Conservation (phyloP, 352 stramenopile species). For the Globisporangium splendens region DNA sequence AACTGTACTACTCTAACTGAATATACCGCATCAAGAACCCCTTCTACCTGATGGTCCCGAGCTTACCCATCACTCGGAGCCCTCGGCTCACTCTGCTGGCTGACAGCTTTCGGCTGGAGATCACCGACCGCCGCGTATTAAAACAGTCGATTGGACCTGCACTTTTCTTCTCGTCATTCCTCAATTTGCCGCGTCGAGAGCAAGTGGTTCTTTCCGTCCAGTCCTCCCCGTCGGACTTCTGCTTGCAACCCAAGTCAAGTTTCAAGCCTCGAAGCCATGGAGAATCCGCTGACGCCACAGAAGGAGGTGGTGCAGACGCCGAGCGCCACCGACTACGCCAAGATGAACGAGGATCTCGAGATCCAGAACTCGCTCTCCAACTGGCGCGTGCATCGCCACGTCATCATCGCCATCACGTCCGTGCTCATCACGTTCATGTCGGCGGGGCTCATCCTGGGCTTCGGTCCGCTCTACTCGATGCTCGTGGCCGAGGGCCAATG, state of each 20-base stretch:
- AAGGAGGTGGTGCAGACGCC: slow-evolving; percentile 7
- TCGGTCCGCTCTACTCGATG: slow-evolving; percentile 46
- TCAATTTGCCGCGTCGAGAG: slow-evolving; percentile 1
- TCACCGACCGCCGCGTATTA: too few relatives aligned
- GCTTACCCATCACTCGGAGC: too few relatives aligned
- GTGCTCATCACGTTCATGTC: slow-evolving; percentile 31
- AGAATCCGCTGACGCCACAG: slow-evolving; percentile 9
- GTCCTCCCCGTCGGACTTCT: background rate
- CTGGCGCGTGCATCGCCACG: slow-evolving; percentile 21
- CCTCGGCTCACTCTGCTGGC: too few relatives aligned
- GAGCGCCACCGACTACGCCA: slow-evolving; percentile 11
- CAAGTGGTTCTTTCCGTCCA: slow-evolving; percentile 1
- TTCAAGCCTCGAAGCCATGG: background rate
- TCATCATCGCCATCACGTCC: slow-evolving; percentile 21
- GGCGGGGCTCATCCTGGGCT: slow-evolving; percentile 43
- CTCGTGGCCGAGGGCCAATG: slow-evolving; percentile 41
- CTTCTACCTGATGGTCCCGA: too few relatives aligned
- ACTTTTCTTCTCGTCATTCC: slow-evolving; percentile 1
- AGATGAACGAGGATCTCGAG: slow-evolving; percentile 11
- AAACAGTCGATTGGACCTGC: too few relatives aligned
- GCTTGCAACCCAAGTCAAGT: background rate
- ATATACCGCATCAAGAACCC: too few relatives aligned
- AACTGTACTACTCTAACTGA: too few relatives aligned
- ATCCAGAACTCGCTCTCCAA: slow-evolving; percentile 28
- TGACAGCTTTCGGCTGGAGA: too few relatives aligned